A percentile compares a stretch with the other conserved stretches of the same genome.
Evolutionary conservation across 2,329 filamentous ascomycete genomes (phyloP).

Genomic region (Calonectria naviculata): DNA sequence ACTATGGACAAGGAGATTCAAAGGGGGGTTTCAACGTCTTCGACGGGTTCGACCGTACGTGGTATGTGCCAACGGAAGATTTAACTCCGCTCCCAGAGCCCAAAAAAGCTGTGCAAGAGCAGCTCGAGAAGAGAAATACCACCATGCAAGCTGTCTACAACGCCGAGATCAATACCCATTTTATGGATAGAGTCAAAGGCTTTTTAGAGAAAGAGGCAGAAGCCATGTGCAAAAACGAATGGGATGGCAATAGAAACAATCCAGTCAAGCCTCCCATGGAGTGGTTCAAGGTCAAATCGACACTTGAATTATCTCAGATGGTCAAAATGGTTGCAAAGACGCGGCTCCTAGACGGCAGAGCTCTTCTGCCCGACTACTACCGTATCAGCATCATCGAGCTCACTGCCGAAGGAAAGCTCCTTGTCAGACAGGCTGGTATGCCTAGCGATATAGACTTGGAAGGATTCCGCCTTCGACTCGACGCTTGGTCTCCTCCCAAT

Average conservation of each 20-base stretch:
- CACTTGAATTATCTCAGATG: constrained; percentile 5
- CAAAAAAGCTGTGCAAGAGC: constrained; percentile 18
- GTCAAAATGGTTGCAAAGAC: constrained; percentile 32
- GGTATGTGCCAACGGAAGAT: constrained; percentile 34
- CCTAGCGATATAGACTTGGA: constrained; percentile 14
- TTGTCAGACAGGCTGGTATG: constrained; percentile 20
- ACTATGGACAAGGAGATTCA: constrained; percentile 14
- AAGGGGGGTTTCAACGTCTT: constrained; percentile 26
- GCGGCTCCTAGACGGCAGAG: constrained; percentile 29
- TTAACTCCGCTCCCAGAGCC: constrained; percentile 21
- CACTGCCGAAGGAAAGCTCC: constrained; percentile 25
- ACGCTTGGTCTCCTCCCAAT: constrained; percentile 29
- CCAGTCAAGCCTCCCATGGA: constrained; percentile 3
- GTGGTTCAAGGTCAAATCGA: constrained; percentile 25
- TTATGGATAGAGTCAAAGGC: neutral
- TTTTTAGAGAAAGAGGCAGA: constrained; percentile 29
- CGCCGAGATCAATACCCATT: neutral
- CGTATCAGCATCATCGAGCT: constrained; percentile 30
- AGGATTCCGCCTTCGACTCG: constrained; percentile 26
- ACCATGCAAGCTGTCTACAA: constrained; percentile 14
- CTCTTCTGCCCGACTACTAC: constrained; percentile 32
- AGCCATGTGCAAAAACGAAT: constrained; percentile 27
- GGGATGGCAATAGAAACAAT: constrained; percentile 24
- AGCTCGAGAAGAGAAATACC: constrained; percentile 6
- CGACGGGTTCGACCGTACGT: constrained; percentile 37